A percentile compares a stretch with the other conserved stretches of the same genome.
Evolutionary conservation across 1,139 yeast species (phyloP).

Genomic region (Saccharomyces hybrid): DNA sequence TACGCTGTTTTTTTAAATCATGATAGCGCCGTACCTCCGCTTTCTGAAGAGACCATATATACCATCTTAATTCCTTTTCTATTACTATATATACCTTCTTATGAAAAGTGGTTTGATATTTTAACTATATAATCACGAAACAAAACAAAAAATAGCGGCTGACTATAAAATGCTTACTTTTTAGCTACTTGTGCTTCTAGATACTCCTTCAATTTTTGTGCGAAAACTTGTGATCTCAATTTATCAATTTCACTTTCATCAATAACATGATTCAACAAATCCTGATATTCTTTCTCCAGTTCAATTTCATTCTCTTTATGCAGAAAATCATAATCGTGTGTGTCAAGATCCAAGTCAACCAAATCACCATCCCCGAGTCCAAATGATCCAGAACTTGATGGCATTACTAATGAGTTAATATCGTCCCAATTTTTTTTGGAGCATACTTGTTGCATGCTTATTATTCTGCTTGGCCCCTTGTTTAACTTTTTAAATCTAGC

Average conservation of each 20-base stretch:
- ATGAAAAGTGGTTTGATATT: no score
- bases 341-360: slow-evolving; percentile 42
- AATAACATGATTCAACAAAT: slow-evolving; percentile 27
- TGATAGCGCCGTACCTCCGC: no score
- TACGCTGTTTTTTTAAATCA: no score
- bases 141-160: no score
- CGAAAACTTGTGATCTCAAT: slow-evolving; percentile 16
- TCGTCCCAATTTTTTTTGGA: slow-evolving; percentile 43
- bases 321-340: slow-evolving; percentile 8
- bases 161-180: neutral
- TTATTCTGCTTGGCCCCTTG: slow-evolving; percentile 13
- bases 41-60: no score
- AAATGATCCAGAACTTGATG: slow-evolving; percentile 42
- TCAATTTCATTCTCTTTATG: slow-evolving; percentile 17
- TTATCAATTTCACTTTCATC: slow-evolving; percentile 32
- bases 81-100: no score
- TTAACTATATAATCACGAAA: no score
- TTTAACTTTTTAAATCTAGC: slow-evolving; percentile 25
- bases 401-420: slow-evolving; percentile 39
- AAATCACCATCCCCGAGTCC: slow-evolving; percentile 56
- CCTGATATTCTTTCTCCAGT: slow-evolving; percentile 22
- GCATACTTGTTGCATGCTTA: slow-evolving; percentile 18
- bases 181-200: neutral
- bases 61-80: no score
- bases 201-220: slow-evolving; percentile 5